phyloP scores from a whole-genome alignment of 805 yeast genomes.

The Ogataea naganishii region DNA sequence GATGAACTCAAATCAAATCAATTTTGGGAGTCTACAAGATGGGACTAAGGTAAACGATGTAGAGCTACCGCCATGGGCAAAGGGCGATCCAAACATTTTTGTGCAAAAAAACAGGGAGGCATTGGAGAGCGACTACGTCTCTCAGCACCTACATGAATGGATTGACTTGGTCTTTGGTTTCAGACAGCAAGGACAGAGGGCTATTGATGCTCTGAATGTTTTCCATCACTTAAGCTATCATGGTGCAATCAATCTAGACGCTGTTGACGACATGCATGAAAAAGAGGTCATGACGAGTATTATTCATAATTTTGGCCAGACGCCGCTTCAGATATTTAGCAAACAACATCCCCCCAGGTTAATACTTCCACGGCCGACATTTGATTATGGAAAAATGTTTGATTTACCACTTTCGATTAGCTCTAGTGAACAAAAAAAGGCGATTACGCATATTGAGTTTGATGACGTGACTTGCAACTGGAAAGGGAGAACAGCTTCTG shows the following conservation, averaged over 20 bases:
- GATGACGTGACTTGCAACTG: slow-evolving; percentile 35
- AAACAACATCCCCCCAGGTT: slow-evolving; percentile 56
- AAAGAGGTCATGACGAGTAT: slow-evolving; percentile 71
- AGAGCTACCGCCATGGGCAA: slow-evolving; percentile 75
- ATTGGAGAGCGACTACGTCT: slow-evolving; percentile 73
- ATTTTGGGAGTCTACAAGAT: slow-evolving; percentile 64
- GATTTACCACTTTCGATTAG: slow-evolving; percentile 30
- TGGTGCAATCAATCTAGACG: slow-evolving; percentile 74
- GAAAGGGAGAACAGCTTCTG: slow-evolving; percentile 32
- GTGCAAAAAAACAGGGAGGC: slow-evolving; percentile 75
- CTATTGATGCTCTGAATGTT: slow-evolving; percentile 61
- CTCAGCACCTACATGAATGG: slow-evolving; percentile 72
- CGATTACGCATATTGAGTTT: slow-evolving; percentile 37
- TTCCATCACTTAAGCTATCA: slow-evolving; percentile 80
- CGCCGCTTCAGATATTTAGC: slow-evolving; percentile 66
- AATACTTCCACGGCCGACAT: slow-evolving; percentile 26
- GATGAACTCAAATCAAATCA: slow-evolving; percentile 52
- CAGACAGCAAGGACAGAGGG: slow-evolving; percentile 68
- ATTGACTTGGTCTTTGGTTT: slow-evolving; percentile 77
- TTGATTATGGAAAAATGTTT: slow-evolving; percentile 23
- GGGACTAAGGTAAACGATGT: slow-evolving; percentile 53
- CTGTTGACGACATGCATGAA: slow-evolving; percentile 65
- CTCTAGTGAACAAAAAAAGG: slow-evolving; percentile 31
- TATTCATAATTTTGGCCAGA: slow-evolving; percentile 88
- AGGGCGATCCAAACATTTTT: slow-evolving; percentile 65